phyloP scores from a whole-genome alignment of 768 basidiomycete genomes.

The Lentinula detonsa region DNA sequence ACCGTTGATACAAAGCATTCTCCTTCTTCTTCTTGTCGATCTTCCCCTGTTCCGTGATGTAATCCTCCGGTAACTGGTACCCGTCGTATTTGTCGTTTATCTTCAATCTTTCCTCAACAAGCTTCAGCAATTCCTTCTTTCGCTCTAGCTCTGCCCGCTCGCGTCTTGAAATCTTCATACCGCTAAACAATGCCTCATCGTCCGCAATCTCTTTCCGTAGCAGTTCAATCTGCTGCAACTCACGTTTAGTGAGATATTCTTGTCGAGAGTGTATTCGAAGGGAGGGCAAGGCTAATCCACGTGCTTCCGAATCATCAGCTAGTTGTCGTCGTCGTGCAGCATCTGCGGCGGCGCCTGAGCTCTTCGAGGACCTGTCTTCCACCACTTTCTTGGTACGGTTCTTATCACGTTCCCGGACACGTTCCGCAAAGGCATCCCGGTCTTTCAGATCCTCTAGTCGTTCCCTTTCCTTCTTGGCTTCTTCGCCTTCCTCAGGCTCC shows the following conservation, averaged over 20 bases:
- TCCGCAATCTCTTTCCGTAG: constrained; percentile 91
- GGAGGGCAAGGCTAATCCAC: constrained; percentile 51
- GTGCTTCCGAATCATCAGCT: constrained; percentile 70
- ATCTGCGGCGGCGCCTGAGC: constrained; percentile 69
- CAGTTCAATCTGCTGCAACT: constrained; percentile 92
- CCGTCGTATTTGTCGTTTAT: constrained; percentile 97
- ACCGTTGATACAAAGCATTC: constrained; percentile 87
- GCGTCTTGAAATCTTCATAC: constrained; percentile 84
- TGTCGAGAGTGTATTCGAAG: constrained; percentile 87
- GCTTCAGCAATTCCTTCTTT: constrained; percentile 86
- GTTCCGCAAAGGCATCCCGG: constrained; percentile 89
- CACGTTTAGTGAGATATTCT: constrained; percentile 94
- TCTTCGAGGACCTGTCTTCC: constrained; percentile 84
- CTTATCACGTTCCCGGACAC: constrained; percentile 75
- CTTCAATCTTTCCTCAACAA: constrained; percentile 90
- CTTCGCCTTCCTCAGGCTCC: constrained; percentile 65
- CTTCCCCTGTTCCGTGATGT: constrained; percentile 96
- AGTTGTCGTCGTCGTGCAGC: constrained; percentile 75
- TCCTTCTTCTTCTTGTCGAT: constrained; percentile 97
- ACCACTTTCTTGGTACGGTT: constrained; percentile 87
- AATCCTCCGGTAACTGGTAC: constrained; percentile 95
- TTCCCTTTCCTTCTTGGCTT: constrained; percentile 62
- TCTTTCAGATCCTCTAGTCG: constrained; percentile 76
- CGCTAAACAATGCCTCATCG: constrained; percentile 84
- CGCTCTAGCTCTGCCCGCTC: constrained; percentile 78